Base-by-base conservation (phyloP, 495 filamentous ascomycete species). In the Tuber aestivum region DNA sequence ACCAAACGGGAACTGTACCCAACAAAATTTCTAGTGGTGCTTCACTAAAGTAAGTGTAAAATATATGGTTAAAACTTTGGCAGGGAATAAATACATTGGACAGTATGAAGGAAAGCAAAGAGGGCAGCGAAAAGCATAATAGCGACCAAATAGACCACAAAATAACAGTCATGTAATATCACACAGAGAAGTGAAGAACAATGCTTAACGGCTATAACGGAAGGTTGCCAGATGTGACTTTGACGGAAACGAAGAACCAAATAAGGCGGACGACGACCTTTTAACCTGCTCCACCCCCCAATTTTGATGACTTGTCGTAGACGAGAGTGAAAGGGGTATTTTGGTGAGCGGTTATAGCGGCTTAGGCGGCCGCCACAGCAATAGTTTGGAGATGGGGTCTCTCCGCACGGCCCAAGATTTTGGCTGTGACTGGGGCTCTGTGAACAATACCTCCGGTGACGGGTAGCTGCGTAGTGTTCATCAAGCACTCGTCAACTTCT, bases 401-500 rank as follows among this genome's bases (percentile, higher is more conserved):
- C 74, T 83, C 84, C 20, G 74, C 77, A 42, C 79, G 79, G 14
- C 81, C 83, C 23, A 83, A 71, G 41, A 84, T 71, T 75, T 85
- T 83, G 27, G 72, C 70, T 45, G 82, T 74, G 41, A 68, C 65
- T 38, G 69, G 41, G 68, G 75, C 79, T 38, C 80, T 79, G 27
- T 83, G 95, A 71, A 98, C 89, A 79, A 99, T 98, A 81, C 95
- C 95, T 79, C 95, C 95, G 18, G 95, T 97, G 75, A 97, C 93
- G 14, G 95, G 96, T 40, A 99, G 88, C 80, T 87, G 88, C 69
- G 93, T 94, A 80, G 89, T 91, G 75, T 90, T 88, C 85, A 91
- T 92, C 72, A 99, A 92, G 87, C 90, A 96, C 71, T 93, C 83
- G 83, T 99, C 95, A 71, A 98, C 93, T 84, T 99, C 95, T 74